Percentiles rank a stretch among this genome's conserved stretches.
Evolutionary conservation across 805 yeast species (phyloP).

Genomic region (Candida peoriensis): DNA sequence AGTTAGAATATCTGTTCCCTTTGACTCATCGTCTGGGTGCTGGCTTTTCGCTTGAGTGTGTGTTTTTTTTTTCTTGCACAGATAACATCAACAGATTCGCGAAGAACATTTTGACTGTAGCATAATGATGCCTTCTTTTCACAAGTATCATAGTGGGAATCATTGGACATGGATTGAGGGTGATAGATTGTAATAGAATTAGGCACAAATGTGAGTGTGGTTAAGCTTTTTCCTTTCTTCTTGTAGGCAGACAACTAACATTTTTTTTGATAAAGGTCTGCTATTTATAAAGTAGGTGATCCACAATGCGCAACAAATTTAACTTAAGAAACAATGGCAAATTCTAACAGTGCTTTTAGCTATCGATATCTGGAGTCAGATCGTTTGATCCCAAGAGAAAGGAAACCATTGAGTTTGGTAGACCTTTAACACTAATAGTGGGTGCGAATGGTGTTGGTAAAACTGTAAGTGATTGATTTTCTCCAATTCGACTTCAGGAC

Average conservation of each 20-base stretch:
- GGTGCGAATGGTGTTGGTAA: constrained; percentile 97
- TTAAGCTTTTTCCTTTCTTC: too few species aligned
- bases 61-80: too few species aligned
- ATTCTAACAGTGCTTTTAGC: constrained; percentile 25
- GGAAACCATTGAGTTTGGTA: constrained; percentile 84
- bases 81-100: too few species aligned
- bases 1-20: too few species aligned
- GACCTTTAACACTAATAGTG: constrained; percentile 87
- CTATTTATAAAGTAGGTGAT: constrained; percentile 19
- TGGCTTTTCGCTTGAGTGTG: too few species aligned
- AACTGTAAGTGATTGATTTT: constrained; percentile 42
- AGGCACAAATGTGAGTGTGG: too few species aligned
- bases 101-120: too few species aligned
- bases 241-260: background rate
- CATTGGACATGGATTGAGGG: too few species aligned
- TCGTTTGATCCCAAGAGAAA: constrained; percentile 83
- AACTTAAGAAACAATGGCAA: background rate
- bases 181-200: too few species aligned
- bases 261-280: constrained; percentile 13
- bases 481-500: background rate
- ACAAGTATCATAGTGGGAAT: too few species aligned
- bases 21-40: too few species aligned
- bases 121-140: too few species aligned
- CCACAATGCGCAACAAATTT: background rate
- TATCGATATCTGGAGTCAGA: constrained; percentile 81